A percentile compares a stretch with the other conserved stretches of the same genome.
phyloP scores from a whole-genome alignment of 305 asterid genomes.

The Plantago coronopus region DNA sequence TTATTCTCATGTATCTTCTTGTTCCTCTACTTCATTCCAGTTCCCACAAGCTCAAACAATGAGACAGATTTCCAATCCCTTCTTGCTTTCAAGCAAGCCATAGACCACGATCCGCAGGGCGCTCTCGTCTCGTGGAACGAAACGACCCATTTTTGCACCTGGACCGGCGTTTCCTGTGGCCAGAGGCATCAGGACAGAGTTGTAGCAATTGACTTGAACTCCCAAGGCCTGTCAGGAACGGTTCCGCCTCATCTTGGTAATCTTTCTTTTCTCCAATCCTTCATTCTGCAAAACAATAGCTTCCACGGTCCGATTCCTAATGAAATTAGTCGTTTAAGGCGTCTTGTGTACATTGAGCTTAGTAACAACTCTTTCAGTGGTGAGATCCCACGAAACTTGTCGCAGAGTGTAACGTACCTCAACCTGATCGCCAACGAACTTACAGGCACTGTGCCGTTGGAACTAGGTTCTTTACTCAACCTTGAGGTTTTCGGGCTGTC shows the following conservation, averaged over 20 bases:
- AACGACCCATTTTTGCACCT: slow-evolving; percentile 5
- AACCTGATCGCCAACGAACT: slow-evolving; percentile 14
- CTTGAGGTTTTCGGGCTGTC: slow-evolving; percentile 23
- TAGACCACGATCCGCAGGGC: slow-evolving; percentile 18
- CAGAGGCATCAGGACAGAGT: slow-evolving; percentile 6
- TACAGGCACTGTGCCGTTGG: slow-evolving; percentile 9
- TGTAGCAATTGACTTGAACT: slow-evolving; percentile 6
- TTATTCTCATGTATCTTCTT: no score
- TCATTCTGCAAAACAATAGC: slow-evolving; percentile 20
- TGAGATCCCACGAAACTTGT: slow-evolving; percentile 30
- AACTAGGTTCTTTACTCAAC: slow-evolving; percentile 18
- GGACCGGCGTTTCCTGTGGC: slow-evolving; percentile 9
- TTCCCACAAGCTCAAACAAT: not conserved
- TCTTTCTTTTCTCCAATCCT: no score
- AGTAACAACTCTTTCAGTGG: slow-evolving; percentile 9
- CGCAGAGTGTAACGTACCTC: slow-evolving; percentile 26
- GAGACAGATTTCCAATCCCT: slow-evolving; percentile 19
- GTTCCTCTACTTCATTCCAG: no score
- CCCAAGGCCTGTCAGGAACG: slow-evolving; percentile 3
- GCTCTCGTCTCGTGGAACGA: slow-evolving; percentile 26
- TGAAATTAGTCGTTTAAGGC: slow-evolving; percentile 27
- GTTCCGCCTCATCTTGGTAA: slow-evolving; percentile 1
- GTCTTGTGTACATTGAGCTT: slow-evolving; percentile 14
- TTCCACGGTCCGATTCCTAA: slow-evolving; percentile 27
- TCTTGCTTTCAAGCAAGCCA: slow-evolving; percentile 24